Evolutionary conservation across 1,139 yeast species (phyloP).

Genomic region (Kurtzmaniella quercitrusa): DNA sequence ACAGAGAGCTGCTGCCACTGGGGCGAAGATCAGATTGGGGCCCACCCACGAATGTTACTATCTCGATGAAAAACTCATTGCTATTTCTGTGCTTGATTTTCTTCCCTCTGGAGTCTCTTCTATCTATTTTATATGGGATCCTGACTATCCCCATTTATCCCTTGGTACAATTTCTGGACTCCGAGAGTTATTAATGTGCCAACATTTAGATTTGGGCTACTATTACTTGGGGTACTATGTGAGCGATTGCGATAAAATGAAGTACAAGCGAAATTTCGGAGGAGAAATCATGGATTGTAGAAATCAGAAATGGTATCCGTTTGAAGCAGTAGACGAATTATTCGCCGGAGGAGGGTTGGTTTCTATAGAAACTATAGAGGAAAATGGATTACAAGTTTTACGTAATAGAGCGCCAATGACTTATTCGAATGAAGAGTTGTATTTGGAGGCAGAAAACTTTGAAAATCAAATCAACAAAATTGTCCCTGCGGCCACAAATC

Average conservation of each 20-base stretch:
- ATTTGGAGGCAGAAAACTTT: constrained; percentile 2
- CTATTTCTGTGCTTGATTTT: constrained; percentile 74
- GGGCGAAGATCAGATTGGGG: constrained; percentile 25
- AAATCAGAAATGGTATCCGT: constrained; percentile 40
- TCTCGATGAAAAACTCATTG: constrained; percentile 58
- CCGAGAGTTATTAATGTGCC: constrained; percentile 59
- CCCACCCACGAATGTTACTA: constrained; percentile 77
- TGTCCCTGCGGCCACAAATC: neutral
- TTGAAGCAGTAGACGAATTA: constrained; percentile 26
- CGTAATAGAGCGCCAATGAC: constrained; percentile 8
- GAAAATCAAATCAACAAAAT: constrained; percentile 1
- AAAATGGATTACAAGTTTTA: constrained; percentile 3
- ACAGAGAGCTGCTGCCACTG: neutral
- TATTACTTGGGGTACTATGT: constrained; percentile 78
- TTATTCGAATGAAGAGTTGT: neutral
- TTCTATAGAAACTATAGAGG: constrained; percentile 21
- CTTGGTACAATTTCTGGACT: constrained; percentile 78
- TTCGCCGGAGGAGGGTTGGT: constrained; percentile 35
- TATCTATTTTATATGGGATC: constrained; percentile 88
- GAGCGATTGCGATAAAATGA: constrained; percentile 78
- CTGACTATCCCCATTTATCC: constrained; percentile 65
- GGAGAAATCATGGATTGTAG: constrained; percentile 63
- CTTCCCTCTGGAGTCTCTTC: constrained; percentile 77
- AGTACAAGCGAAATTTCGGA: constrained; percentile 73
- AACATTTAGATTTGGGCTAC: constrained; percentile 37